These are phyloP conservation scores for Exophiala spinifera DNA, from an alignment of 2,329 filamentous ascomycete species.

Conservation along the genomic window DNA sequence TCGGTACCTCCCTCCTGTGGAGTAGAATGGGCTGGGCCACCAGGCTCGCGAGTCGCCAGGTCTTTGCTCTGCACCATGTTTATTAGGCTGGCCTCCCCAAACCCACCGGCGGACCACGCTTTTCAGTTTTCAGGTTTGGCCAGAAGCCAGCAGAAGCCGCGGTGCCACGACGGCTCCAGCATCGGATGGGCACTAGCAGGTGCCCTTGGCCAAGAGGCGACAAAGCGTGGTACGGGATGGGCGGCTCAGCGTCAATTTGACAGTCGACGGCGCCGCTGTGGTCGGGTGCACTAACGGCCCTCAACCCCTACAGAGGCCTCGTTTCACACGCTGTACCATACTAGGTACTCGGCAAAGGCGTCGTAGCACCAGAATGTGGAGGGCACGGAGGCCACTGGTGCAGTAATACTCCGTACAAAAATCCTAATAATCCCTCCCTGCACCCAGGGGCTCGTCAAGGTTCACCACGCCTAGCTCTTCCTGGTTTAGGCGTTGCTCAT, in stretches of 20 bases:
- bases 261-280: slow-evolving; percentile 7
- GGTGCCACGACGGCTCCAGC: not conserved
- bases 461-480: not conserved
- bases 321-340: no score
- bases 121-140: not conserved
- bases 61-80: not conserved
- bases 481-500: slow-evolving; percentile 2
- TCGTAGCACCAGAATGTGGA: no score
- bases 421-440: not conserved
- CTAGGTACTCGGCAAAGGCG: no score
- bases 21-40: no score
- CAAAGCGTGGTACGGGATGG: slow-evolving; percentile 1
- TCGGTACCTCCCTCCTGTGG: no score
- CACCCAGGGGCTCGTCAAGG: not conserved
- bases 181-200: not conserved
- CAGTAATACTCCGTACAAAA: no score
- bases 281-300: not conserved
- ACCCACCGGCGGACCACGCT: not conserved
- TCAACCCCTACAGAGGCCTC: no score
- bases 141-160: not conserved
- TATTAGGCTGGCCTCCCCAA: not conserved
- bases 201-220: not conserved
- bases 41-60: not conserved
- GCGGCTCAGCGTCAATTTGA: slow-evolving; percentile 4
- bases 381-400: no score